Percentiles rank a stretch among this genome's conserved stretches.
These are phyloP conservation scores for Colletotrichum spaethianum DNA, from an alignment of 2,329 filamentous ascomycete species.

Conservation along the genomic window DNA sequence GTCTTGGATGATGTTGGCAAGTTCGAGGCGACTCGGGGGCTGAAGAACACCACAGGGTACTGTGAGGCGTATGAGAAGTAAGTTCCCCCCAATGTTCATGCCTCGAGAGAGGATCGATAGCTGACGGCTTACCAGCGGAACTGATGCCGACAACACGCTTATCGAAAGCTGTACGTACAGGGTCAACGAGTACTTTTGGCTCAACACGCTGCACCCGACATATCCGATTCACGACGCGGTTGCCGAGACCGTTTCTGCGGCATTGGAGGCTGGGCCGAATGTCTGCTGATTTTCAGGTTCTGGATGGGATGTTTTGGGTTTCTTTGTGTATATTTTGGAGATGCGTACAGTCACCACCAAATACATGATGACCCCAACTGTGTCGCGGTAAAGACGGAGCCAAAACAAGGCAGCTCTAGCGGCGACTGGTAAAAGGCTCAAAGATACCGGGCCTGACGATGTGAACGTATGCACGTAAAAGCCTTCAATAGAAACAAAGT, in stretches of 20 bases:
- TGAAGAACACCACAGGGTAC: conserved; percentile 69
- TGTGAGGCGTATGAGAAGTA: conserved; percentile 70
- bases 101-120: neutral
- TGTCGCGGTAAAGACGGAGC: too few species aligned
- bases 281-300: too few species aligned
- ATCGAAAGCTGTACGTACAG: conserved; percentile 64
- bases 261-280: conserved; percentile 46
- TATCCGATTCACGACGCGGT: conserved; percentile 73
- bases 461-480: too few species aligned
- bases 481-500: too few species aligned
- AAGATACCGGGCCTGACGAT: too few species aligned
- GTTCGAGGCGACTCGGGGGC: conserved; percentile 63
- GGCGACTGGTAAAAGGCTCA: too few species aligned
- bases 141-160: conserved; percentile 56
- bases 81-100: conserved; percentile 45
- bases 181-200: conserved; percentile 76
- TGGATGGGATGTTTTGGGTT: too few species aligned
- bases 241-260: conserved; percentile 62
- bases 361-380: too few species aligned
- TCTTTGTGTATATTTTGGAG: too few species aligned
- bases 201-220: conserved; percentile 75
- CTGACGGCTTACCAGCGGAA: conserved; percentile 55
- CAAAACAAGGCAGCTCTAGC: too few species aligned
- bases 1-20: conserved; percentile 67
- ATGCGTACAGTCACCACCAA: too few species aligned